Evolutionary conservation across 352 stramenopile genomes (phyloP), one percentile per base, ranked within the genome.

Genomic region (Globisporangium alternatum): DNA sequence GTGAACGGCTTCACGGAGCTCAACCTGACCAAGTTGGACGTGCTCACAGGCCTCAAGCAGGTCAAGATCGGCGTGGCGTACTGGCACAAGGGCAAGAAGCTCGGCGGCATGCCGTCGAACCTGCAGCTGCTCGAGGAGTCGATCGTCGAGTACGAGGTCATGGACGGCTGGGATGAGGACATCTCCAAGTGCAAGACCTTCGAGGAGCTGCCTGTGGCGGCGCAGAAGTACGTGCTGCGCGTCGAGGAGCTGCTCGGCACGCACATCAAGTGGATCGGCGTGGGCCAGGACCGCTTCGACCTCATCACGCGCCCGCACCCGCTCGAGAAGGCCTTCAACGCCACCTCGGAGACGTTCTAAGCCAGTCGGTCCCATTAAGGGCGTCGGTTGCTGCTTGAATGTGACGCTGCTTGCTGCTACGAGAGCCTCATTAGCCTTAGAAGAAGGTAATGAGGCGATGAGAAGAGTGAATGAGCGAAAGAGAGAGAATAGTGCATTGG

Each of bases 21-120:
- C 57, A 99, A 99, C 75, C 70, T 99, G 68, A 99, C 98, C 70
- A 99, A 99, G 83, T 77, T 99, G 49, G 98, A 99, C 80, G 97
- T 99, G 49, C 83, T 99, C 54, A 99, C 97, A 37, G 97, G 97
- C n/a, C 76, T 99, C 30, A 74, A 97, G 55, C 90, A 96, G 68
- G 86, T 98, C 61, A 97, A 99, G 79, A 93, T 99, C 72, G 97
- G 93, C 61, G 91, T 97, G 49, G 88, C 90, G 3, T 99, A 99
- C 88, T 97, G 90, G 79, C 81, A 97, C 86, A 89, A 98, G 53
- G 96, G 93, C 71, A 91, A 97, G 79, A 96, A 97, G 71, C 74
- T 99, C 28, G 81, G 89, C 15, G 90, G 88, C 33, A 99, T 99
- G 94, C 96, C 96, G 49, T 97, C 94, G 30, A 97, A 94, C 77